Evolutionary conservation across 164 flowering plant species (phyloP), one percentile per base, ranked within the genome.

Genomic region (Hamamelis virginiana): DNA sequence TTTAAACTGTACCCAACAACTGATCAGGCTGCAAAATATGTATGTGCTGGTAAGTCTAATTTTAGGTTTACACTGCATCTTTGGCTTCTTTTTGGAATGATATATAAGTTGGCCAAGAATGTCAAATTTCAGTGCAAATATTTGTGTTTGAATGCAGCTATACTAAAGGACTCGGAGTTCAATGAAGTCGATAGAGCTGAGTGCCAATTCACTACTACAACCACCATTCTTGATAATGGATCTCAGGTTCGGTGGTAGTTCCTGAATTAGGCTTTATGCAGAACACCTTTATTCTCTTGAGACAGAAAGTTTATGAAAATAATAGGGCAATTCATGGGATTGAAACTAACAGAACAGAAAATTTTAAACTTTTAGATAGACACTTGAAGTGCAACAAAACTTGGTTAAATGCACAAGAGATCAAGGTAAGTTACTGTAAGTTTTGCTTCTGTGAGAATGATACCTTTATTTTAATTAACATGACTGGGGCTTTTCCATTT

Each of bases 161-260:
- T 94, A 74, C 75, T 94, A 55, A 94, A 94, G 85, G 98, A 89
- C 69, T 86, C 97, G 21, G 86, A 84, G 76, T 94, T 86, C 63
- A 82, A 53, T 68, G 95, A 94, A 86, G 90, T 83, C 69, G 97
- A 94, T 77, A 83, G 95, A 86, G 98, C 97, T 18, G 92, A 89
- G 76, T 94, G 98, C 74, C 97, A 94, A 59, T 94, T 94, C 66
- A 77, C 85, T 71, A 94, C 98, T 45, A 90, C 90, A 62, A 86
- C 94, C 47, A 94, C 97, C 45, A 70, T 86, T 67, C 74, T 89
- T 66, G 92, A 91, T 64, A 92, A 88, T 80, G 97, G 97, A 63
- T 67, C 97, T 53, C 91, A 88, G 96, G 97, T 94, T 51, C 74
- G 77, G 5, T 18, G 22, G 38, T 46, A 48, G 58, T 50, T 41